Evolutionary conservation across 2,329 filamentous ascomycete species (phyloP), one percentile per base, ranked within the genome.

Genomic region (Teratosphaeria nubilosa): DNA sequence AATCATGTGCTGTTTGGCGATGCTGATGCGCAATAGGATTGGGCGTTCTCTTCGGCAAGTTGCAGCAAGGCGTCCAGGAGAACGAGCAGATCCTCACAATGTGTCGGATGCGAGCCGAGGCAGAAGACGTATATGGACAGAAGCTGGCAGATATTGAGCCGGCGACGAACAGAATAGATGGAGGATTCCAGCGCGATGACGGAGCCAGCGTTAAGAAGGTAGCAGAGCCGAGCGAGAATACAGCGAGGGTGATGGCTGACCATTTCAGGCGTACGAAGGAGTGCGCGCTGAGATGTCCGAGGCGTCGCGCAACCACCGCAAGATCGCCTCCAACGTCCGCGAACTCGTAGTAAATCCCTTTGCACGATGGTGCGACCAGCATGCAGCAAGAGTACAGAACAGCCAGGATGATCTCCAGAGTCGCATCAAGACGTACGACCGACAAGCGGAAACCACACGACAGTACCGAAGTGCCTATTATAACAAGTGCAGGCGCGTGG

Each of bases 381-480:
- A 99, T 76, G 91, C 95, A 66, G 81, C 85, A 62, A 88, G 94
- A 64, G 84, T 99, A 59, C 89, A 96, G 72, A 90, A 91, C 69
- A 96, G 91, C 24, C 92, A 99, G 72, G 94, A 97, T 66, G 91
- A 96, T 68, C 82, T 99, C 24, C 92, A 97, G 74, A 76, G 80
- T 53, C 88, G 90, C 59, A 91, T 97, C 75, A 96, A 96, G 78
- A 83, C 88, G 61, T 91, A 97, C 73, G 90, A 96, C 71, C 89
- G 88, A 65, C 95, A 99, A 74, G 87, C 88, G 59, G 94, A 99
- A 62, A 74, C 82, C 22, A 90, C 96, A 61, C 90, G 91, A 80
- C 97, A 97, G 76, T 83, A 96, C 66, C 86, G 94, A 63, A 96
- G 89, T 74, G 88, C 90, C 67, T 99, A 99, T 76, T 97, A 97